Evolutionary conservation across 2,329 filamentous ascomycete genomes (phyloP).

Genomic region (Graphiopsis chlorocephala): DNA sequence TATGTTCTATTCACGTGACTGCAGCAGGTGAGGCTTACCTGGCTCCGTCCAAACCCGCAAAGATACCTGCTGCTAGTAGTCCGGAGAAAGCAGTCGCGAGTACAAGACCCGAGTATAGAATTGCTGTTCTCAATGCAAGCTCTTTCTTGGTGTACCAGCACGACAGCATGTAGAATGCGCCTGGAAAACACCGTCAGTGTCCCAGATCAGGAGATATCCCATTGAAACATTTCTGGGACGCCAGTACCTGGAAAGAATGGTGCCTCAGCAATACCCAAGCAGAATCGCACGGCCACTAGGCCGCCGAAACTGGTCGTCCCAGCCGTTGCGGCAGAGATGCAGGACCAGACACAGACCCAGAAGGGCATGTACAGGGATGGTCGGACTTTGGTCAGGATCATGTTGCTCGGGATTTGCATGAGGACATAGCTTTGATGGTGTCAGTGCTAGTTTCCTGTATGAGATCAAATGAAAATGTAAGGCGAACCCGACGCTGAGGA

Average conservation of each 20-base stretch:
- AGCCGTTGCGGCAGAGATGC: slow-evolving; percentile 24
- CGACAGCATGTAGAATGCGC: slow-evolving; percentile 19
- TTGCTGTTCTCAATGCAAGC: neutral
- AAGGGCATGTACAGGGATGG: slow-evolving; percentile 42
- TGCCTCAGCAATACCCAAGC: slow-evolving; percentile 20
- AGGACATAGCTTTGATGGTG: slow-evolving; percentile 35
- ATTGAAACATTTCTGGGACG: neutral
- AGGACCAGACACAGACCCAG: slow-evolving; percentile 34
- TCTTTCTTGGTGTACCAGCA: slow-evolving; percentile 39
- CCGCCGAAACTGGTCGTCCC: slow-evolving; percentile 26
- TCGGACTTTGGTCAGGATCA: slow-evolving; percentile 45
- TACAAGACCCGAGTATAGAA: neutral
- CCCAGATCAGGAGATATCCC: neutral
- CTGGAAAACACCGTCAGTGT: slow-evolving; percentile 22
- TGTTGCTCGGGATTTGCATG: slow-evolving; percentile 44
- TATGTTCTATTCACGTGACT: too few relatives aligned
- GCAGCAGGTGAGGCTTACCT: neutral
- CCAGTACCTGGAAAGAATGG: neutral
- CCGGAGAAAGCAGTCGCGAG: slow-evolving; percentile 9
- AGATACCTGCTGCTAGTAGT: slow-evolving; percentile 8
- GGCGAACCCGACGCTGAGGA: slow-evolving; percentile 33
- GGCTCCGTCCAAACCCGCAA: slow-evolving; percentile 54
- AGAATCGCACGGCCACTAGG: slow-evolving; percentile 24
- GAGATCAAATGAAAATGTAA: too few relatives aligned
- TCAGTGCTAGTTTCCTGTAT: neutral